Evolutionary conservation across 192 early-diverging fungal genomes (phyloP).

Genomic region (Coemansia sp.): DNA sequence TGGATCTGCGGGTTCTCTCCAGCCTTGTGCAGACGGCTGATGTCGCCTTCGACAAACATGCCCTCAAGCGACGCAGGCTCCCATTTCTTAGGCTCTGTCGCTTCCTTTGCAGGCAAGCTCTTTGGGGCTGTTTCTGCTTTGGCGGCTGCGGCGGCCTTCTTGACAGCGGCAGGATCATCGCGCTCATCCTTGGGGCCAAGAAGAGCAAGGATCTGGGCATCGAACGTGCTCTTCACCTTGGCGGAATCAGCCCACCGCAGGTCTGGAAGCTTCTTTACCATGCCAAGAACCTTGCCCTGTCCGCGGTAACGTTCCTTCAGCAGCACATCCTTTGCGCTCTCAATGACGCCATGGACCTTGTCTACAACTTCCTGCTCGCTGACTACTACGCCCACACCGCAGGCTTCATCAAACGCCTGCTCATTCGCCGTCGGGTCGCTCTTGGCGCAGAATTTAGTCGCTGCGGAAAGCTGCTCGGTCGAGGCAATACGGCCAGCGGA

Average conservation of each 20-base stretch:
- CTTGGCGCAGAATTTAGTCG: conserved; percentile 83
- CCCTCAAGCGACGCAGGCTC: conserved; percentile 51
- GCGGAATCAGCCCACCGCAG: conserved; percentile 90
- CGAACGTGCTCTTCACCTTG: conserved; percentile 84
- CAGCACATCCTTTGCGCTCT: conserved; percentile 67
- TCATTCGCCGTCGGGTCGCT: conserved; percentile 61
- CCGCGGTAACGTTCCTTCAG: conserved; percentile 82
- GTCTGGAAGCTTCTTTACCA: conserved; percentile 63
- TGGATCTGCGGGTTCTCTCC: conserved; percentile 97
- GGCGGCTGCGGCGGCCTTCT: conserved; percentile 33
- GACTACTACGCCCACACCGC: conserved; percentile 92
- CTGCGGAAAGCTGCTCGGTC: conserved; percentile 88
- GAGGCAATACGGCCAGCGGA: conserved; percentile 64
- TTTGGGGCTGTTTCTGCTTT: conserved; percentile 6
- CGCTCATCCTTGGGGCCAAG: conserved; percentile 99
- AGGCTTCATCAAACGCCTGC: conserved; percentile 74
- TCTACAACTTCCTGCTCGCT: conserved; percentile 72
- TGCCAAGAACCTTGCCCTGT: conserved; percentile 72
- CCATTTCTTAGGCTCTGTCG: conserved; percentile 31
- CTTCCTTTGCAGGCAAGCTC: conserved; percentile 14
- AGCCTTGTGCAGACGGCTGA: conserved; percentile 87
- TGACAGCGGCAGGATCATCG: conserved; percentile 63
- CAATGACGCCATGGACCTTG: conserved; percentile 65
- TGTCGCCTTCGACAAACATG: conserved; percentile 91
- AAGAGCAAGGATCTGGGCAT: conserved; percentile 76